Percentiles rank a stretch among this genome's conserved stretches.
phyloP scores from a whole-genome alignment of 2,329 filamentous ascomycete species.

The Exophiala xenobiotica region DNA sequence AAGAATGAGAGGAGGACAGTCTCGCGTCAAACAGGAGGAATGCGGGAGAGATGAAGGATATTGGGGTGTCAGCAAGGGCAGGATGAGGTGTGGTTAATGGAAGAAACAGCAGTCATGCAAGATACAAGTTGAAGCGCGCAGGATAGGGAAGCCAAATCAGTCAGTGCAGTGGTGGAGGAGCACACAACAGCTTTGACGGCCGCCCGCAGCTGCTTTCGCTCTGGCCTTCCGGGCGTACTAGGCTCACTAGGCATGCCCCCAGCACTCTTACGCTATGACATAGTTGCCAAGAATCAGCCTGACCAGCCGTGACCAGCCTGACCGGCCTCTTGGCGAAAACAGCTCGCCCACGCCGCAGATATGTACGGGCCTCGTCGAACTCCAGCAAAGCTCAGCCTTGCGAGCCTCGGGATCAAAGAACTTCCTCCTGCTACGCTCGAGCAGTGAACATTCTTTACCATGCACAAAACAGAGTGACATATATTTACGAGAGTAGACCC shows the following conservation, averaged over 20 bases:
- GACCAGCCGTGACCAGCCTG: not conserved
- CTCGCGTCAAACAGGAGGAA: not conserved
- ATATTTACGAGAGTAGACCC: no score
- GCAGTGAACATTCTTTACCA: no score
- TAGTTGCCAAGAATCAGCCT: slow-evolving; percentile 1
- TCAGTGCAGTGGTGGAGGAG: no score
- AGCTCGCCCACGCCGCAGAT: no score
- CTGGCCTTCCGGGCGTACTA: slow-evolving; percentile 1
- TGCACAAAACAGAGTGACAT: not conserved
- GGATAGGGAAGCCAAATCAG: no score
- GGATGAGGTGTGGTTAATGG: slow-evolving; percentile 5
- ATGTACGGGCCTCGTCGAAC: not conserved
- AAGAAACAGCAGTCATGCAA: slow-evolving; percentile 6
- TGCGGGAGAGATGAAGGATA: slow-evolving; percentile 17
- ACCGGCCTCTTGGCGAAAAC: not conserved
- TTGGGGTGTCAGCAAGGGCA: slow-evolving; percentile 21
- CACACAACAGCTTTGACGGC: no score
- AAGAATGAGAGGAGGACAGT: not conserved
- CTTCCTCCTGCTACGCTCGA: not conserved
- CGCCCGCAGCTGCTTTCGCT: slow-evolving; percentile 1
- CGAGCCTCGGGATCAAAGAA: not conserved
- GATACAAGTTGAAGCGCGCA: slow-evolving; percentile 7
- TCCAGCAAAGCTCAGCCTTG: not conserved
- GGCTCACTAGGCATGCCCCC: no score
- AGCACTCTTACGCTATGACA: no score